Evolutionary conservation across 768 basidiomycete genomes (phyloP).

Genomic region (Agrocybe pediades): DNA sequence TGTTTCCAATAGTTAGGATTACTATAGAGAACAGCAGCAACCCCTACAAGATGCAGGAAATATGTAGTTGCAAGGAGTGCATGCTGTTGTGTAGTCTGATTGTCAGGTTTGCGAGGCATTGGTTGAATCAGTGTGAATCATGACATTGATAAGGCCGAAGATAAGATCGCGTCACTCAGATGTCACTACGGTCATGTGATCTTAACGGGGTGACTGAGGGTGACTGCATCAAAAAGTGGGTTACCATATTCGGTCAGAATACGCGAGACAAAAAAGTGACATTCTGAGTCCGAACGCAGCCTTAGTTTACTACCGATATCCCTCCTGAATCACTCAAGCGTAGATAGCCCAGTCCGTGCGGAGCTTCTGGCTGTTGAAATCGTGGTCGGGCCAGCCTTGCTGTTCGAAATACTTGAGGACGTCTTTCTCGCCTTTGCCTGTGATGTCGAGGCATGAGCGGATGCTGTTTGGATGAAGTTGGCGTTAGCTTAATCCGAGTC

Average conservation of each 20-base stretch:
- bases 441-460: background rate
- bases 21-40: slow-evolving; percentile 6
- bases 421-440: background rate
- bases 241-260: background rate
- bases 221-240: background rate
- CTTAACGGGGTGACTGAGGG: too few relatives aligned
- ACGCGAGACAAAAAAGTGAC: background rate
- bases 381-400: background rate
- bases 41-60: background rate
- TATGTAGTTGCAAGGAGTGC: too few relatives aligned
- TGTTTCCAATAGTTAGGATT: slow-evolving; percentile 8
- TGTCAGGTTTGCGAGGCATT: too few relatives aligned
- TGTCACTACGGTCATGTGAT: too few relatives aligned
- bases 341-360: background rate
- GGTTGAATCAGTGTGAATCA: too few relatives aligned
- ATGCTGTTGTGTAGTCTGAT: too few relatives aligned
- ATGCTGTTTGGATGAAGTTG: too few relatives aligned
- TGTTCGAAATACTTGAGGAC: background rate
- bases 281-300: background rate
- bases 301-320: too few relatives aligned
- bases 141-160: too few relatives aligned
- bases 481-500: background rate
- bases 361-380: background rate
- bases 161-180: too few relatives aligned
- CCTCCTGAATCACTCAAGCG: background rate